These are phyloP conservation scores for Tricholoma hemisulphureum DNA, from an alignment of 768 basidiomycete genomes.

Conservation along the genomic window DNA sequence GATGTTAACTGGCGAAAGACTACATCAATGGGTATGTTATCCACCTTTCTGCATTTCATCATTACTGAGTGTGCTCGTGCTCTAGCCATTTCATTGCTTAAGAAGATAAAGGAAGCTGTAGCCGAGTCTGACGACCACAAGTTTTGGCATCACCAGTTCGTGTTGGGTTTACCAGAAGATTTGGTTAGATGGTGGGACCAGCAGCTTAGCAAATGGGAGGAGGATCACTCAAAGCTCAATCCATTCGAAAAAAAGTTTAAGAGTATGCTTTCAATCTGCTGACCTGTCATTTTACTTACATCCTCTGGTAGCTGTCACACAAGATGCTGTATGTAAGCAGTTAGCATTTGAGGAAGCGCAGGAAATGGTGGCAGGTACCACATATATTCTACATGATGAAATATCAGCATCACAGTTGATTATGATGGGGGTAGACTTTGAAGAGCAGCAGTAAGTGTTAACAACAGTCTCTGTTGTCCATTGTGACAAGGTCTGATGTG, in stretches of 20 bases:
- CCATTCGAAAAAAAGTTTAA: conserved; percentile 2
- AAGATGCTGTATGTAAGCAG: not conserved
- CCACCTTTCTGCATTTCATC: not conserved
- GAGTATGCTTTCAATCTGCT: not conserved
- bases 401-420: conserved; percentile 7
- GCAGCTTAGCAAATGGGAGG: not conserved
- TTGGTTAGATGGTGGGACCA: not conserved
- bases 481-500: not conserved
- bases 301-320: not conserved
- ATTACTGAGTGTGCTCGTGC: not conserved
- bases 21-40: not conserved
- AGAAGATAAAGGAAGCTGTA: conserved; percentile 2
- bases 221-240: conserved; percentile 1
- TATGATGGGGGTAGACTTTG: conserved; percentile 8
- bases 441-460: conserved; percentile 6
- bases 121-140: not conserved
- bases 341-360: conserved; percentile 5
- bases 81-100: not conserved
- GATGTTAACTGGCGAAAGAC: not conserved
- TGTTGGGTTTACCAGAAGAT: not conserved
- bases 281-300: not conserved
- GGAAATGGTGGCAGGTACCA: not conserved
- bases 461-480: not conserved
- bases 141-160: conserved; percentile 1
- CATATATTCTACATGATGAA: conserved; percentile 4